Percentiles rank a stretch among this genome's conserved stretches.
These are phyloP conservation scores for Alternaria triticimaculans DNA, from an alignment of 2,329 filamentous ascomycete genomes.

Conservation along the genomic window DNA sequence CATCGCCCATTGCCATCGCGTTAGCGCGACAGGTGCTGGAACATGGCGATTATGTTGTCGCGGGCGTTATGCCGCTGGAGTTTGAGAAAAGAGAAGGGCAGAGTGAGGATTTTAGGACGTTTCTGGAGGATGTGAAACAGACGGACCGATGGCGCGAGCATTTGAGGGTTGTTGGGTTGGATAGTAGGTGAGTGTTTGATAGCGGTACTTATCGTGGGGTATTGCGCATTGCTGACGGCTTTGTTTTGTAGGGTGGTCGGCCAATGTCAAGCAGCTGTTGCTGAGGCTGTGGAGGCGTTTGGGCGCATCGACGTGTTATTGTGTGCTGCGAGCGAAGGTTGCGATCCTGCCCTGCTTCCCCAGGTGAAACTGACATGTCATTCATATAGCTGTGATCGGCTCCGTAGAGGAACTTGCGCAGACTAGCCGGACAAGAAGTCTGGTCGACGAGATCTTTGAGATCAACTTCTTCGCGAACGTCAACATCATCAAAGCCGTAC, in stretches of 20 bases:
- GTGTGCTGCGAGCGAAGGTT: slow-evolving; percentile 87
- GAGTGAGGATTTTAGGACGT: slow-evolving; percentile 78
- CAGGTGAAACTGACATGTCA: not conserved
- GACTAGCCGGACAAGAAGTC: slow-evolving; percentile 72
- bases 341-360: not conserved
- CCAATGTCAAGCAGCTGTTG: slow-evolving; percentile 84
- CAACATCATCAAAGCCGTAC: slow-evolving; percentile 89
- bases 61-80: slow-evolving; percentile 79
- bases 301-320: slow-evolving; percentile 88
- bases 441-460: slow-evolving; percentile 92
- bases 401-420: slow-evolving; percentile 89
- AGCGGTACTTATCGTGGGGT: slow-evolving; percentile 12
- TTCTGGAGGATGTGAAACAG: slow-evolving; percentile 72
- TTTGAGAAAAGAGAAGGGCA: slow-evolving; percentile 73
- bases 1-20: slow-evolving; percentile 83
- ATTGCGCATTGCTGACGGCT: not conserved
- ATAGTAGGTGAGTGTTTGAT: slow-evolving; percentile 55
- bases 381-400: slow-evolving; percentile 74
- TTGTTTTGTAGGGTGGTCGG: slow-evolving; percentile 59
- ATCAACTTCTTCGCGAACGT: slow-evolving; percentile 94
- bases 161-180: slow-evolving; percentile 67
- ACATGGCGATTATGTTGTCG: slow-evolving; percentile 91
- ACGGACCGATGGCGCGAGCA: slow-evolving; percentile 82
- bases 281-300: slow-evolving; percentile 84
- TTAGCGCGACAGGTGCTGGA: slow-evolving; percentile 80